These are phyloP conservation scores for Euryodendron excelsum DNA, from an alignment of 148 eudicot genomes.

Conservation along the genomic window DNA sequence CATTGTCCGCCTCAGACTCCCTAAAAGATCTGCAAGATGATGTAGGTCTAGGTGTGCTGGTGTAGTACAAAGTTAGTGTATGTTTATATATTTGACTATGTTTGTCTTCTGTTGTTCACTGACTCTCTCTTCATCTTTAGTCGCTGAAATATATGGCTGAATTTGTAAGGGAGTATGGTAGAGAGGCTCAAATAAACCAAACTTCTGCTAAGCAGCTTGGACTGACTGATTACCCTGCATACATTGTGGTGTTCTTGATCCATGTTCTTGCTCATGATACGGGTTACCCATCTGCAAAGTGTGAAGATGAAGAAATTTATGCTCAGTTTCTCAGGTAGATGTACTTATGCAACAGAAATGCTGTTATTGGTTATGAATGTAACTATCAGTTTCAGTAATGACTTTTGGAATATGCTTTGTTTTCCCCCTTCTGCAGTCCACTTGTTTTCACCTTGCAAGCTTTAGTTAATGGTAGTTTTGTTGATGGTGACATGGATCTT, in stretches of 20 bases:
- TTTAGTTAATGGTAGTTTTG: slow-evolving; percentile 39
- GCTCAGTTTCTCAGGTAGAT: slow-evolving; percentile 65
- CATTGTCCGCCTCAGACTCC: slow-evolving; percentile 63
- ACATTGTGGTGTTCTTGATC: slow-evolving; percentile 73
- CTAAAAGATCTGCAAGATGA: slow-evolving; percentile 49
- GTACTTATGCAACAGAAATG: background rate
- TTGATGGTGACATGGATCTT: slow-evolving; percentile 40
- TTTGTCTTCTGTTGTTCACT: slow-evolving; percentile 19
- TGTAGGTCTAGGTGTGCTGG: slow-evolving; percentile 35
- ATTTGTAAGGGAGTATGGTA: slow-evolving; percentile 48
- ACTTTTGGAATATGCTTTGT: background rate
- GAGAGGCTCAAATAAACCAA: slow-evolving; percentile 32
- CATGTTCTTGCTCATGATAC: slow-evolving; percentile 88
- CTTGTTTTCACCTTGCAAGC: slow-evolving; percentile 56
- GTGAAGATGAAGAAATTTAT: slow-evolving; percentile 48
- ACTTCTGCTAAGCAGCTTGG: slow-evolving; percentile 31
- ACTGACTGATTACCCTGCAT: slow-evolving; percentile 57
- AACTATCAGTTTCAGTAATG: slow-evolving; percentile 14
- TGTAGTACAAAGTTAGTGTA: slow-evolving; percentile 1
- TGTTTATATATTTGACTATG: slow-evolving; percentile 10
- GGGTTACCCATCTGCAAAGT: slow-evolving; percentile 49
- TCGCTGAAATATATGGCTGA: slow-evolving; percentile 61
- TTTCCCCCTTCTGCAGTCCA: slow-evolving; percentile 65
- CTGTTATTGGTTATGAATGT: background rate
- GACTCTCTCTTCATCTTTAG: slow-evolving; percentile 35